Conservation (phyloP, 352 stramenopile species). For the Globisporangium apiculatum region DNA sequence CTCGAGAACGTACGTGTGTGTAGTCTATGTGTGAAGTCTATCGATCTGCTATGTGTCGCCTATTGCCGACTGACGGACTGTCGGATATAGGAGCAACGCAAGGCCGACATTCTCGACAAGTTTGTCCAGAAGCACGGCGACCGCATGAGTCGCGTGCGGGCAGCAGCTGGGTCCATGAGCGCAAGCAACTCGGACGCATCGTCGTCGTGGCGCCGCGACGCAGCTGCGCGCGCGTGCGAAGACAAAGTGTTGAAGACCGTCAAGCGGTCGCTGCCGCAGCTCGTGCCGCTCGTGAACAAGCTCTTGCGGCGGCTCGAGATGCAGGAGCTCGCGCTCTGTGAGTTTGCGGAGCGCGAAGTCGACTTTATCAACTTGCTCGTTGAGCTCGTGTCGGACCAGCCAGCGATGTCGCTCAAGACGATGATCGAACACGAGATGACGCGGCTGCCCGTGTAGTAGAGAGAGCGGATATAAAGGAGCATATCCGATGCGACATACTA, state of each 20-base stretch:
- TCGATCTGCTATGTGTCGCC: background rate
- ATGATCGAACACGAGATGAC: conserved; percentile 71
- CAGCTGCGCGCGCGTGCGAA: conserved; percentile 34
- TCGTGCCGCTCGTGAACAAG: conserved; percentile 63
- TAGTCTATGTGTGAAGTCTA: background rate
- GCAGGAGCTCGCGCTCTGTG: conserved; percentile 63
- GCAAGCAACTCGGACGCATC: conserved; percentile 1
- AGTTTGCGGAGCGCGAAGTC: conserved; percentile 67
- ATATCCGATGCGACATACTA: too few relatives aligned
- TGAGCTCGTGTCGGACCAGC: conserved; percentile 69
- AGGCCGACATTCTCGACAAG: conserved; percentile 61
- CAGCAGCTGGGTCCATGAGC: background rate
- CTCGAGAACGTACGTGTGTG: conserved; percentile 36
- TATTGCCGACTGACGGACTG: background rate
- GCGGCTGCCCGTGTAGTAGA: conserved; percentile 26
- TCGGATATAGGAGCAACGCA: conserved; percentile 46
- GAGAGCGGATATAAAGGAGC: background rate
- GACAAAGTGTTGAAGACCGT: conserved; percentile 46
- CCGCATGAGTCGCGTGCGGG: conserved; percentile 43
- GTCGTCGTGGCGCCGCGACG: conserved; percentile 36
- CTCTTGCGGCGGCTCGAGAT: conserved; percentile 57
- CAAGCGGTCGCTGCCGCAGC: conserved; percentile 60
- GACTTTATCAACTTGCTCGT: conserved; percentile 81
- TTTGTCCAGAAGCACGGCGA: conserved; percentile 80
- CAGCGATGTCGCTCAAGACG: conserved; percentile 41